These are phyloP conservation scores for Achlya hypogyna DNA, from an alignment of 352 stramenopile genomes.

Conservation along the genomic window DNA sequence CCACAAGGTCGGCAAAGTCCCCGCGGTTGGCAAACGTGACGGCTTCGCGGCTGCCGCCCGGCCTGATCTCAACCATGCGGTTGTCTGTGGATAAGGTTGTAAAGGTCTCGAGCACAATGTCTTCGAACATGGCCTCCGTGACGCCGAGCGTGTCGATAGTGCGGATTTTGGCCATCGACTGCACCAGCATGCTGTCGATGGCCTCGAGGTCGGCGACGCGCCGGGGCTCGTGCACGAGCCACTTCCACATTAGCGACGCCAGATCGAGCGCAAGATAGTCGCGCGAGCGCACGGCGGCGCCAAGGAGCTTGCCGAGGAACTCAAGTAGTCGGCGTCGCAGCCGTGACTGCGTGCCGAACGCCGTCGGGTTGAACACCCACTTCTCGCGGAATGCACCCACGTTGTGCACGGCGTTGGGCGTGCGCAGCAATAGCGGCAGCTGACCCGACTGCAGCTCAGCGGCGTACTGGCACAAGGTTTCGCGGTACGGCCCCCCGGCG, in stretches of 20 bases:
- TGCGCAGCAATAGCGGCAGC: slow-evolving; percentile 83
- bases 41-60: slow-evolving; percentile 40
- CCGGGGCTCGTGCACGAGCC: slow-evolving; percentile 63
- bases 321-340: slow-evolving; percentile 57
- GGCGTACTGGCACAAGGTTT: slow-evolving; percentile 77
- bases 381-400: slow-evolving; percentile 82
- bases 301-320: slow-evolving; percentile 91
- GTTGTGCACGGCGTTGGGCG: slow-evolving; percentile 82
- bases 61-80: slow-evolving; percentile 58
- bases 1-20: slow-evolving; percentile 79
- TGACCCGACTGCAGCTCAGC: slow-evolving; percentile 73
- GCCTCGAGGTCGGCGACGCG: slow-evolving; percentile 71
- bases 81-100: slow-evolving; percentile 83
- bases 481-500: slow-evolving; percentile 76
- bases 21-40: slow-evolving; percentile 74
- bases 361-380: slow-evolving; percentile 83
- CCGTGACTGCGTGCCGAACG: slow-evolving; percentile 29
- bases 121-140: slow-evolving; percentile 80
- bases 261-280: slow-evolving; percentile 84
- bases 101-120: slow-evolving; percentile 88
- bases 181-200: slow-evolving; percentile 82
- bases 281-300: slow-evolving; percentile 75
- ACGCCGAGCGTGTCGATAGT: slow-evolving; percentile 69
- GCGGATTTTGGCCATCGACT: slow-evolving; percentile 78
- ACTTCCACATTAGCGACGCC: slow-evolving; percentile 85